Base-by-base conservation (phyloP, 2,329 filamentous ascomycete species). In the Leptodontidium sp. region DNA sequence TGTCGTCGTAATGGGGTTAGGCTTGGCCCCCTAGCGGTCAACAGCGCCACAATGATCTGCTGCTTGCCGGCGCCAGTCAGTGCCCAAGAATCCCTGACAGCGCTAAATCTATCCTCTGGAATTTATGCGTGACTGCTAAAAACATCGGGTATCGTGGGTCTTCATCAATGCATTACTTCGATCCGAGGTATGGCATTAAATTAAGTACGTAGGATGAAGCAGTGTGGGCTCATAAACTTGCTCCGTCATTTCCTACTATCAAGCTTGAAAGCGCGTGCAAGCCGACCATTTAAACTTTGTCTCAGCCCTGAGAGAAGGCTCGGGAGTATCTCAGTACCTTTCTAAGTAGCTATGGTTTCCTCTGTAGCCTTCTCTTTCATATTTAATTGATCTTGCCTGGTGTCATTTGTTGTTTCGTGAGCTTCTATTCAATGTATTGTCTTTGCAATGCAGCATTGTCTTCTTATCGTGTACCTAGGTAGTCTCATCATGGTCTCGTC, bases 11-110 rank as follows among this genome's bases (percentile, higher is more conserved):
- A 24, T 58, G 21, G 35, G 35, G 35, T 45, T 40, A 43, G 55
- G 35, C 57, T 43, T 43, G 35, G 57, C 35, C n/a, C 38, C 38
- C 57, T 47, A 35, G 59, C 43, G n/a, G 3, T 4, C 21, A 24
- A 12, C 47, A 26, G 47, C 47, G 59, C 59, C 59, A 49, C 59
- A 50, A 62, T 35, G 59, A 62, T 62, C 43, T 62, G 14, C 55
- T 58, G 29, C 29, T 43, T 59, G 57, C 57, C 59, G 59, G 59
- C 59, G 45, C 40, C 43, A 49, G 59, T 62, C 59, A 59, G 43
- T 62, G 59, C 59, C 9, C 35, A 62, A 47, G 32, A 15, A 62
- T 50, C 40, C 59, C 58, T 61, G 58, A 49, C 38, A 61, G 43
- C 58, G 43, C 59, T 62, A 62, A 32, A n/a, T 49, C 11, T 40